Percentiles rank a stretch among this genome's conserved stretches.
Evolutionary conservation across 2,329 filamentous ascomycete species (phyloP).

Genomic region (Thielaviopsis ethacetica): DNA sequence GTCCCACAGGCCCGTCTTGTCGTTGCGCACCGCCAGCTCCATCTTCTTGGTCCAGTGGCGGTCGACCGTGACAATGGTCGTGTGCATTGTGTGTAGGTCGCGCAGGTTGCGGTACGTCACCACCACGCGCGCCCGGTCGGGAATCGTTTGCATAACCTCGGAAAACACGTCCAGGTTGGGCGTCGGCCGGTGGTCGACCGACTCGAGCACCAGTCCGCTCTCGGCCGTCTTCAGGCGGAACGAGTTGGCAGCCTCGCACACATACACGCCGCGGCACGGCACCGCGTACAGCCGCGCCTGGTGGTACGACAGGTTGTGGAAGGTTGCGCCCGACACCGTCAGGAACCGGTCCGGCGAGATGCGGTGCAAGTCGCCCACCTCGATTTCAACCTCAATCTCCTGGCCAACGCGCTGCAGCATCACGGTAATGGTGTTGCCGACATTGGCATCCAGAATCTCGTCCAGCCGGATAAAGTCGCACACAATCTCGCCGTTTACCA

Average conservation of each 20-base stretch:
- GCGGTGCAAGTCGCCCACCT: constrained; percentile 75
- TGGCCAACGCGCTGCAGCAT: constrained; percentile 78
- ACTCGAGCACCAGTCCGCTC: constrained; percentile 85
- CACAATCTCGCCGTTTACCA: constrained; percentile 83
- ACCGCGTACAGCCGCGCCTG: constrained; percentile 94
- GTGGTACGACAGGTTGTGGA: constrained; percentile 94
- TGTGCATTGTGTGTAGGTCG: constrained; percentile 87
- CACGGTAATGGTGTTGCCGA: constrained; percentile 61
- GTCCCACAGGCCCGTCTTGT: constrained; percentile 82
- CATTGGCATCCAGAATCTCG: constrained; percentile 76
- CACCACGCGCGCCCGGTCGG: constrained; percentile 68
- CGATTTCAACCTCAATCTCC: constrained; percentile 69
- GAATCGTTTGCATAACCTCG: constrained; percentile 75
- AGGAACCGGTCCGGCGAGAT: constrained; percentile 96
- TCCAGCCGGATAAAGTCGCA: constrained; percentile 88
- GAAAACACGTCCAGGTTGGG: constrained; percentile 80
- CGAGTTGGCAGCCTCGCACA: constrained; percentile 86
- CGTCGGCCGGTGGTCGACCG: constrained; percentile 80
- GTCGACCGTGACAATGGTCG: constrained; percentile 80
- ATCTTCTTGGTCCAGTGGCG: constrained; percentile 94
- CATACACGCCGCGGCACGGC: constrained; percentile 77
- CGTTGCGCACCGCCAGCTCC: constrained; percentile 81
- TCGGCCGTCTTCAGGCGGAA: constrained; percentile 87
- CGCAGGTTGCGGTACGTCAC: constrained; percentile 91
- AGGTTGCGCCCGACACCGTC: constrained; percentile 81